Evolutionary conservation across 176 grass and related monocot species (phyloP).

Genomic region (Alloteropsis semialata): DNA sequence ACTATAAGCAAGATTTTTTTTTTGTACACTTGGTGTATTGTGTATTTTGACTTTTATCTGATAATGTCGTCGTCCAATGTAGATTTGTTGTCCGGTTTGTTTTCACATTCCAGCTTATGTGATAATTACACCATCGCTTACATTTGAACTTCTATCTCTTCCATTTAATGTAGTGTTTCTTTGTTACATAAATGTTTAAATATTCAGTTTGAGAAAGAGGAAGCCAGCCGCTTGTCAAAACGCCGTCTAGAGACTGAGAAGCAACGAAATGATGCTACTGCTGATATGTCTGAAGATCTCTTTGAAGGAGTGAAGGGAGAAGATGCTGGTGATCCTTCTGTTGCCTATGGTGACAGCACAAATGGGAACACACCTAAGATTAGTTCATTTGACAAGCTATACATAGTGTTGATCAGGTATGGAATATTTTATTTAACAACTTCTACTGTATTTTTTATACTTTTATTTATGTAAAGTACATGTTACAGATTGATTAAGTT

Average conservation of each 20-base stretch:
- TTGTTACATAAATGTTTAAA: slow-evolving; percentile 28
- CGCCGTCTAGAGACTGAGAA: slow-evolving; percentile 55
- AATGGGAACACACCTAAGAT: slow-evolving; percentile 59
- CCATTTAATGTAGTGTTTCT: slow-evolving; percentile 1
- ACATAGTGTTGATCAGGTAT: slow-evolving; percentile 86
- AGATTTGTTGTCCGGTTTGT: neutral
- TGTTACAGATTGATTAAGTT: neutral
- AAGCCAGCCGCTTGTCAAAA: slow-evolving; percentile 57
- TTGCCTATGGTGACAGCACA: slow-evolving; percentile 62
- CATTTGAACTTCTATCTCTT: slow-evolving; percentile 1
- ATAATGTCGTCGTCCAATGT: neutral
- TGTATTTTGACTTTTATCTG: neutral
- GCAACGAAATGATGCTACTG: slow-evolving; percentile 44
- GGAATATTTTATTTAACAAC: neutral
- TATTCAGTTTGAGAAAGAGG: slow-evolving; percentile 68
- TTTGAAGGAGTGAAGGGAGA: slow-evolving; percentile 85
- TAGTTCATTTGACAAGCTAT: slow-evolving; percentile 66
- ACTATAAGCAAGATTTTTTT: neutral
- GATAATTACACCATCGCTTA: neutral
- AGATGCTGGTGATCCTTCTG: slow-evolving; percentile 57
- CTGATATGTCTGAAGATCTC: slow-evolving; percentile 91
- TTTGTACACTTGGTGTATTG: neutral
- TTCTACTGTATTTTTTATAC: neutral
- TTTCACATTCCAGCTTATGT: slow-evolving; percentile 3
- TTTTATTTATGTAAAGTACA: neutral